These are phyloP conservation scores for Exsudoporus frostii DNA, from an alignment of 768 basidiomycete species.

Conservation along the genomic window DNA sequence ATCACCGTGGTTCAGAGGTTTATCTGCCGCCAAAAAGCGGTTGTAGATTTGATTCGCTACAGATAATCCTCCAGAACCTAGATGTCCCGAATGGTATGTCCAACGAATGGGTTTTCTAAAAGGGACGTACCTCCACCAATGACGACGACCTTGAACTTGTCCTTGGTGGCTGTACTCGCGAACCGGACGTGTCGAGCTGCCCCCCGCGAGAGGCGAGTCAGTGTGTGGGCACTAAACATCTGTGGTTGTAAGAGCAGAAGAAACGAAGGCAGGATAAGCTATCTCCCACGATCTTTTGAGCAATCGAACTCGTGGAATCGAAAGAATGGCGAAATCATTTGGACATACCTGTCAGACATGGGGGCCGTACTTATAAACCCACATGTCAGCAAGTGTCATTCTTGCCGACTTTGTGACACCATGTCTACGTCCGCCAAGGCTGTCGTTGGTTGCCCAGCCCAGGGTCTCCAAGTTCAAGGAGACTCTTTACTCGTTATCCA, in stretches of 20 bases:
- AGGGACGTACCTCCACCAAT: slow-evolving; percentile 73
- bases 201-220: slow-evolving; percentile 3
- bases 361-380: neutral
- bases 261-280: neutral
- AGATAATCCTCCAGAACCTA: slow-evolving; percentile 79
- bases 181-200: slow-evolving; percentile 14
- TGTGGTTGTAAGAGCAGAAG: neutral
- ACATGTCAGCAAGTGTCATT: neutral
- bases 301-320: slow-evolving; percentile 5
- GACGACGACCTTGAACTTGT: slow-evolving; percentile 80
- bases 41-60: slow-evolving; percentile 88
- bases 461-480: neutral
- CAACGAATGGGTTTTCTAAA: neutral
- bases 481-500: neutral
- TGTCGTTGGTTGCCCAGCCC: neutral
- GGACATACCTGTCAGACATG: too few relatives aligned
- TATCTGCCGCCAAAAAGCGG: slow-evolving; percentile 68
- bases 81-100: slow-evolving; percentile 4
- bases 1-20: slow-evolving; percentile 66
- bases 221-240: slow-evolving; percentile 10
- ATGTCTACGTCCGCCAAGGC: too few relatives aligned
- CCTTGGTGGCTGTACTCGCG: slow-evolving; percentile 31
- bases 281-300: neutral
- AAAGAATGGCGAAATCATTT: slow-evolving; percentile 15
- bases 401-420: neutral